These are phyloP conservation scores for Phytophthora europaea DNA, from an alignment of 352 stramenopile genomes.

Conservation along the genomic window DNA sequence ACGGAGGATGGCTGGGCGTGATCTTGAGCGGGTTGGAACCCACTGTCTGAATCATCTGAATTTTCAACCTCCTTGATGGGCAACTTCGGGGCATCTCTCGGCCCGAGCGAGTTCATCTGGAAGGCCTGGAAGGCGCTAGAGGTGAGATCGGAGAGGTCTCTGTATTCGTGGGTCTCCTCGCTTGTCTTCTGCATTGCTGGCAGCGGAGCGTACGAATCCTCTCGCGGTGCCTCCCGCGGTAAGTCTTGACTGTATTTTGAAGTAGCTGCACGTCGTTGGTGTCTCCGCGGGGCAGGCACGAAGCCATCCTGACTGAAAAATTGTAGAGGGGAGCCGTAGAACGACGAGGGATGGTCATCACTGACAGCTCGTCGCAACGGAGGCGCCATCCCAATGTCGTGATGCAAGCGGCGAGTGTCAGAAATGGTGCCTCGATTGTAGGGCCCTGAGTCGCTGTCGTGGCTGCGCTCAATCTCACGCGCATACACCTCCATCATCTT, in stretches of 20 bases:
- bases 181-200: constrained; percentile 17
- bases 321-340: constrained; percentile 29
- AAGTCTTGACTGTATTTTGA: constrained; percentile 5
- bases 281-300: neutral
- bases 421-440: constrained; percentile 31
- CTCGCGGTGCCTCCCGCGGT: neutral
- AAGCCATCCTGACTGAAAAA: constrained; percentile 21
- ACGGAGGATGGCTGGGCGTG: constrained; percentile 24
- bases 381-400: constrained; percentile 16
- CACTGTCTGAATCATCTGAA: constrained; percentile 32
- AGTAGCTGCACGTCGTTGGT: constrained; percentile 13
- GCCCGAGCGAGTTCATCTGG: constrained; percentile 51
- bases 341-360: constrained; percentile 32
- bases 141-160: constrained; percentile 70
- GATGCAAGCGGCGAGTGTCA: constrained; percentile 25
- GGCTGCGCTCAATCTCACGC: constrained; percentile 67
- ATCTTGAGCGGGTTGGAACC: constrained; percentile 28
- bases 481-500: constrained; percentile 88
- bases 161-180: constrained; percentile 48
- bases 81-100: constrained; percentile 30
- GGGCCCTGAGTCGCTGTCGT: constrained; percentile 18
- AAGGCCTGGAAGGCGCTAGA: constrained; percentile 73
- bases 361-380: constrained; percentile 37
- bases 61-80: constrained; percentile 24
- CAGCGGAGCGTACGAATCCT: constrained; percentile 3